Conservation (phyloP, 768 basidiomycete species). For the Hygrophoropsis aurantiaca region DNA sequence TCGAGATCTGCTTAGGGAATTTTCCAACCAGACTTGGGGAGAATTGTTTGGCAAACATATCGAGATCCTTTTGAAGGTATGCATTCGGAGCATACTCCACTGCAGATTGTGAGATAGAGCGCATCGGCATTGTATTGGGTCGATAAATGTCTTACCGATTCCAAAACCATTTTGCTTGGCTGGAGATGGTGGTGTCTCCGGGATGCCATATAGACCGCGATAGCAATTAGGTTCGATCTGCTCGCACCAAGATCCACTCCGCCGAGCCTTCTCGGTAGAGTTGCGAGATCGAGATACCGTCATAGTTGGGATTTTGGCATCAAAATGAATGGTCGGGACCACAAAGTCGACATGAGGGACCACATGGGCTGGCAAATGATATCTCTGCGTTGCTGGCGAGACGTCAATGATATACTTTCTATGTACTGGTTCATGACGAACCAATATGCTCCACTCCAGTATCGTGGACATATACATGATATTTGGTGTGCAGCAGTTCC, state of each 20-base stretch:
- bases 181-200: conserved; percentile 26
- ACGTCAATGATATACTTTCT: too few species aligned
- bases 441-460: conserved; percentile 39
- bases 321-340: conserved; percentile 35
- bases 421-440: too few species aligned
- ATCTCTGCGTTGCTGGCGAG: conserved; percentile 34
- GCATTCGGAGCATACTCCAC: conserved; percentile 48
- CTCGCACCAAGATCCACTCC: too few species aligned
- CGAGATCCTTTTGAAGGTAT: conserved; percentile 38
- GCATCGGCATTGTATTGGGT: too few species aligned
- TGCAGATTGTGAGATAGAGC: too few species aligned
- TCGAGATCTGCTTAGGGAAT: conserved; percentile 5
- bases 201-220: conserved; percentile 36
- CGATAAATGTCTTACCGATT: conserved; percentile 30
- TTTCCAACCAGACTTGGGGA: conserved; percentile 29
- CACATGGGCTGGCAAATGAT: conserved; percentile 35
- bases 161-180: conserved; percentile 39
- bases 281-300: too few species aligned
- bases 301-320: conserved; percentile 24
- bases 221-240: conserved; percentile 39
- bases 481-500: conserved; percentile 37
- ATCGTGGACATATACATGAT: conserved; percentile 41
- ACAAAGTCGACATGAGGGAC: conserved; percentile 38
- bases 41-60: conserved; percentile 38
- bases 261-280: too few species aligned